phyloP scores from a whole-genome alignment of 2,329 filamentous ascomycete species.

The Paramyrothecium roridum region DNA sequence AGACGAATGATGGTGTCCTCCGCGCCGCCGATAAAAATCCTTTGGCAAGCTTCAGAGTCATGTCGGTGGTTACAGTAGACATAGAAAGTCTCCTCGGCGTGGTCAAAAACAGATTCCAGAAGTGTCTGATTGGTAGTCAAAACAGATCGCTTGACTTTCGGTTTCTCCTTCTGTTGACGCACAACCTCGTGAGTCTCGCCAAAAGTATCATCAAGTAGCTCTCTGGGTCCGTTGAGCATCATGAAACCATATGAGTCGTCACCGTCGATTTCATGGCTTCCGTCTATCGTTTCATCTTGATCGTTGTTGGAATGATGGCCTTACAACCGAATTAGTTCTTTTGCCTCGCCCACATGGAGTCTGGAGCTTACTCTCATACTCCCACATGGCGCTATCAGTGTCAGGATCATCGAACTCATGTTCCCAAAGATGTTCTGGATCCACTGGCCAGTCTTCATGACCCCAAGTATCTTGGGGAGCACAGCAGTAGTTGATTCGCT shows the following conservation, averaged over 20 bases:
- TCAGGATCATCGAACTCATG: constrained; percentile 2
- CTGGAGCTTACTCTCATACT: background rate
- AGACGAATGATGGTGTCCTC: constrained; percentile 20
- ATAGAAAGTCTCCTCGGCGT: constrained; percentile 18
- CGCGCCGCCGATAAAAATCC: constrained; percentile 12
- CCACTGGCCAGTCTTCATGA: constrained; percentile 18
- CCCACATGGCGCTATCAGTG: constrained; percentile 13
- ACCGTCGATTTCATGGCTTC: constrained; percentile 7
- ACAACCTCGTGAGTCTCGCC: constrained; percentile 14
- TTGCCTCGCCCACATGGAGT: too few relatives aligned
- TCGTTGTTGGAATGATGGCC: constrained; percentile 12
- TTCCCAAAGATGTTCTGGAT: constrained; percentile 18
- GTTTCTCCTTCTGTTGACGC: constrained; percentile 3
- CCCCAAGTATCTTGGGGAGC: constrained; percentile 6
- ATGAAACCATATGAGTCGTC: constrained; percentile 25
- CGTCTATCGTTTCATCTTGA: constrained; percentile 9
- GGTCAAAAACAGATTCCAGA: constrained; percentile 20
- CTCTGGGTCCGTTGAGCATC: constrained; percentile 23
- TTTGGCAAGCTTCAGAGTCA: constrained; percentile 12
- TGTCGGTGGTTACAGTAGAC: constrained; percentile 23
- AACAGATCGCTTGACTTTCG: constrained; percentile 13
- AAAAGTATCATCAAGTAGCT: constrained; percentile 21
- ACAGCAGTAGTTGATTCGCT: background rate
- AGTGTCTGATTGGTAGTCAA: constrained; percentile 21
- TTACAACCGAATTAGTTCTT: too few relatives aligned